These are phyloP conservation scores for Tillandsia leiboldiana DNA, from an alignment of 176 grass and related monocot species.

Conservation along the genomic window DNA sequence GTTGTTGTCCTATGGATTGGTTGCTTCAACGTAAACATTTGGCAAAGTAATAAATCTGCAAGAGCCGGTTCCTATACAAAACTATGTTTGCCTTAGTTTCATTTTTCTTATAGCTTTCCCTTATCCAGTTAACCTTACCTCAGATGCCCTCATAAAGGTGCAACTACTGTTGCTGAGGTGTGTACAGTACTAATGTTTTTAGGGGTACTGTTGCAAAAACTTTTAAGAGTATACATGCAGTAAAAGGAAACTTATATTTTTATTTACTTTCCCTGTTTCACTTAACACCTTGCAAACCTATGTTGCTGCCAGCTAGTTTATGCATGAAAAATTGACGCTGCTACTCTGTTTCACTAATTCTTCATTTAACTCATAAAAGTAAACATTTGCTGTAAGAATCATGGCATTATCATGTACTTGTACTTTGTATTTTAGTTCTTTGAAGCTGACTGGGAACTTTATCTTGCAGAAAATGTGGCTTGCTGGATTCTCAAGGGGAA, in stretches of 20 bases:
- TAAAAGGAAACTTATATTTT: neutral
- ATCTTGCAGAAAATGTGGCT: slow-evolving; percentile 94
- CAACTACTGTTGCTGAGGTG: too few relatives aligned
- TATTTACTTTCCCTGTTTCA: neutral
- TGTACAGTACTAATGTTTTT: too few relatives aligned
- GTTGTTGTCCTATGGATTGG: neutral
- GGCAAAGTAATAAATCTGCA: too few relatives aligned
- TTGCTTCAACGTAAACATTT: too few relatives aligned
- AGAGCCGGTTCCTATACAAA: too few relatives aligned
- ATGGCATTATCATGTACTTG: slow-evolving; percentile 9
- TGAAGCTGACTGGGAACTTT: slow-evolving; percentile 15
- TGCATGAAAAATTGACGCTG: neutral
- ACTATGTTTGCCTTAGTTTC: too few relatives aligned
- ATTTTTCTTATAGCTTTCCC: too few relatives aligned
- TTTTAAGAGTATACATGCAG: neutral
- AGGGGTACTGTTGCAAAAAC: too few relatives aligned
- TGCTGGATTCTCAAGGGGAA: slow-evolving; percentile 97
- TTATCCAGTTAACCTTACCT: too few relatives aligned
- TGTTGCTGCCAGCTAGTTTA: neutral
- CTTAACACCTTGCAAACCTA: neutral
- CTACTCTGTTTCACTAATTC: neutral
- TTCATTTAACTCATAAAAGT: neutral
- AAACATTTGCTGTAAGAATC: slow-evolving; percentile 1
- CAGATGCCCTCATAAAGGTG: too few relatives aligned
- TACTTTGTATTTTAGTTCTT: slow-evolving; percentile 2